These are phyloP conservation scores for Favolaschia claudopus DNA, from an alignment of 768 basidiomycete species.

Conservation along the genomic window DNA sequence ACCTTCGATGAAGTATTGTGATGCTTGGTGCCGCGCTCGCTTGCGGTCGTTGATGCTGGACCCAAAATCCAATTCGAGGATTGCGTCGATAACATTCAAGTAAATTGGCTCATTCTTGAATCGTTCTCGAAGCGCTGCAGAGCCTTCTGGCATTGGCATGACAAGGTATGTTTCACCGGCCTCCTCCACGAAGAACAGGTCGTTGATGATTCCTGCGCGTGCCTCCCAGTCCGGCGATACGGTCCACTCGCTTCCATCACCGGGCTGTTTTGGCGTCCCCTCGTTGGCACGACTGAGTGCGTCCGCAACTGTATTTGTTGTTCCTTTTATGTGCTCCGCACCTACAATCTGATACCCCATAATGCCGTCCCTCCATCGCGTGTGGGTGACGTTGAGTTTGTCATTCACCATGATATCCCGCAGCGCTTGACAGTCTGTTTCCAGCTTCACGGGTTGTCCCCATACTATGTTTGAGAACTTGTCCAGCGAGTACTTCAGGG, in stretches of 20 bases:
- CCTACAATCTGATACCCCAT: too few species aligned
- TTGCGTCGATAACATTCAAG: conserved; percentile 1
- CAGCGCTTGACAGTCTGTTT: conserved; percentile 20
- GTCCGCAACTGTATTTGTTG: too few species aligned
- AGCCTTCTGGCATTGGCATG: neutral
- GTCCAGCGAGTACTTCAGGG: conserved; percentile 12
- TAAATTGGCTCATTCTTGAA: conserved; percentile 20
- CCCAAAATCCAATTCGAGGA: conserved; percentile 18
- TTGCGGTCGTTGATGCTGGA: neutral
- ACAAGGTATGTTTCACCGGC: neutral
- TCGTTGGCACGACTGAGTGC: too few species aligned
- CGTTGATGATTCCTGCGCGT: too few species aligned
- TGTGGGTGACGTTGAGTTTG: too few species aligned
- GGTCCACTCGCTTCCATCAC: too few species aligned
- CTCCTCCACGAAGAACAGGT: neutral
- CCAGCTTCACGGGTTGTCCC: conserved; percentile 30
- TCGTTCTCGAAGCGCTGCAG: neutral
- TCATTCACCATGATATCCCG: too few species aligned
- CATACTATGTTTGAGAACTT: conserved; percentile 28
- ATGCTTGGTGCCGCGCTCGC: neutral
- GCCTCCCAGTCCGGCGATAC: too few species aligned
- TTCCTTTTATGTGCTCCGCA: conserved; percentile 30
- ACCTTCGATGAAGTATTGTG: conserved; percentile 4
- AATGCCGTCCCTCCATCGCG: too few species aligned
- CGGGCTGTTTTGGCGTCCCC: too few species aligned